Evolutionary conservation across 2,329 filamentous ascomycete species (phyloP), one percentile per base, ranked within the genome.

Genomic region (Xylariaceae sp.): DNA sequence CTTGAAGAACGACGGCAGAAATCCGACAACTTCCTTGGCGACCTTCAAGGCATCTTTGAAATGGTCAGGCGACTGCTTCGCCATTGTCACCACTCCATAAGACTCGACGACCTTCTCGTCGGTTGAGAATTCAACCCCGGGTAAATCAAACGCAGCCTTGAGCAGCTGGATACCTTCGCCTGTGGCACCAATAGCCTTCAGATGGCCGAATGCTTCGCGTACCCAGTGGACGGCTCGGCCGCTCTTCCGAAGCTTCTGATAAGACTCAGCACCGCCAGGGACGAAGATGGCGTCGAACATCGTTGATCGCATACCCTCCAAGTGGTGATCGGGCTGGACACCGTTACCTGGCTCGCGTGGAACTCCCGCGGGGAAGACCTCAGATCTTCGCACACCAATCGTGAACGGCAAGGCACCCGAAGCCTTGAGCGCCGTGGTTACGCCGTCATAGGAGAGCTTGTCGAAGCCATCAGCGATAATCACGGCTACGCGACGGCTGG

Each of bases 281-380:
- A 95, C 71, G 62, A 90, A 90, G 27, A 91, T 63, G 0, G 87
- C 84, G 63, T 94, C 89, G 55, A 92, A 92, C 76, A 94, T 82
- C 33, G 86, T 89, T 27, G 84, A 89, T 14, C 89, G 81, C 78
- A 87, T 83, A 0, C 87, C 89, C 58, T 91, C 86, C 44, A 92
- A 81, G 63, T 91, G 86, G 63, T 94, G 87, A 58, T 90, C 85
- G 0, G 89, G 84, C 19, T 79, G 69, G 0, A 87, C 69, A 5
- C 81, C 82, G 48, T 76, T 76, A 36, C 73, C 69, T 2, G 68
- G 65, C 1, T 69, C 71, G 42, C 76, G 76, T 55, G 80, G 75
- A 52, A 80, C 79, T 7, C 80, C 80, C 0, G 76, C 78, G 6
- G 85, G 78, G 46, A 75, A 83, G 51, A 92, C 81, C 31, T 82